A percentile compares a stretch with the other conserved stretches of the same genome.
Evolutionary conservation across 2,329 filamentous ascomycete species (phyloP).

Genomic region (Fonsecaea monophora): DNA sequence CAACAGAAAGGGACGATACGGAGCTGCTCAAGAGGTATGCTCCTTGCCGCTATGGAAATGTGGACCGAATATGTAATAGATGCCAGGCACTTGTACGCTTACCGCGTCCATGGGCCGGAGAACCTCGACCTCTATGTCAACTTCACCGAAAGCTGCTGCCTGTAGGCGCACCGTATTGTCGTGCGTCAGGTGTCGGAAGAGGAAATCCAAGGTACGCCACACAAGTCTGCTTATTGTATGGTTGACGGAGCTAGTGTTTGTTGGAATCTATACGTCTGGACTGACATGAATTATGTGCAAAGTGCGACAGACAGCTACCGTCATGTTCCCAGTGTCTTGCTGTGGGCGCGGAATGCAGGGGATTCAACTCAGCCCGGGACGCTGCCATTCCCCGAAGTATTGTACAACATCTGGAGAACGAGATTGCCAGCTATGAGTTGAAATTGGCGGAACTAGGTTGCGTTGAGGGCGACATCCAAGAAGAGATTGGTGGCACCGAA

Average conservation of each 20-base stretch:
- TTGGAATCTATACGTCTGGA: neutral
- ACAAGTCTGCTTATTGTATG: slow-evolving; percentile 6
- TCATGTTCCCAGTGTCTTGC: slow-evolving; percentile 8
- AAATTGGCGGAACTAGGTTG: slow-evolving; percentile 12
- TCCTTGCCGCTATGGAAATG: neutral
- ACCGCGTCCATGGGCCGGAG: neutral
- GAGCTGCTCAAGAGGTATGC: neutral
- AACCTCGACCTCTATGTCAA: slow-evolving; percentile 10
- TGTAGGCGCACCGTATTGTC: slow-evolving; percentile 17
- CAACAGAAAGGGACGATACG: neutral
- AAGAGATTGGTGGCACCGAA: neutral
- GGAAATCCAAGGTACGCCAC: slow-evolving; percentile 19
- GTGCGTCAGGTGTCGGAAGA: slow-evolving; percentile 19
- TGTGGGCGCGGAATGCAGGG: slow-evolving; percentile 6
- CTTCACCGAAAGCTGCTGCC: neutral
- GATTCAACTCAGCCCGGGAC: slow-evolving; percentile 9
- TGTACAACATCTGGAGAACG: slow-evolving; percentile 16
- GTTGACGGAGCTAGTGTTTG: slow-evolving; percentile 1
- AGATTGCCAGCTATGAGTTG: slow-evolving; percentile 15
- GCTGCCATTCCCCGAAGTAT: slow-evolving; percentile 20
- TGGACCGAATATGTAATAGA: neutral
- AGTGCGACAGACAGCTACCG: slow-evolving; percentile 9
- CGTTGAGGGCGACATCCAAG: neutral
- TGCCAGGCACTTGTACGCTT: neutral
- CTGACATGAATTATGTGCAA: slow-evolving; percentile 14